phyloP scores from a whole-genome alignment of 2,329 filamentous ascomycete genomes.

The Neurospora crassa region DNA sequence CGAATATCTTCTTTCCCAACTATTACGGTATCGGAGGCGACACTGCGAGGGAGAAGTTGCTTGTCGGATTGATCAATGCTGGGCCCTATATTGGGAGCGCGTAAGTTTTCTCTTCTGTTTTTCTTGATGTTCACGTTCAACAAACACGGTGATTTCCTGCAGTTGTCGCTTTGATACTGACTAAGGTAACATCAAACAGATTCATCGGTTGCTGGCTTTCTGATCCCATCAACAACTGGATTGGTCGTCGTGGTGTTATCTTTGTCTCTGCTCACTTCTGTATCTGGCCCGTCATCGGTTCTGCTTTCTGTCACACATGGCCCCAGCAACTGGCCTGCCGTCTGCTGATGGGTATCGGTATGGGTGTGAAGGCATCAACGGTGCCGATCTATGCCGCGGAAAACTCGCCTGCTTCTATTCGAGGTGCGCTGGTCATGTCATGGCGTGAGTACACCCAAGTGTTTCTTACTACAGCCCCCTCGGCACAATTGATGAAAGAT shows the following conservation, averaged over 20 bases:
- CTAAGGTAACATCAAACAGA: constrained; percentile 15
- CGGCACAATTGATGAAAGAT: not conserved
- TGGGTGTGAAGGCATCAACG: constrained; percentile 63
- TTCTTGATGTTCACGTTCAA: not conserved
- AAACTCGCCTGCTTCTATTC: constrained; percentile 57
- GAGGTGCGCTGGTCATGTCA: constrained; percentile 72
- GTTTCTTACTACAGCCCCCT: not conserved
- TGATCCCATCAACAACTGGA: constrained; percentile 39
- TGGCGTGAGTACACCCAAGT: constrained; percentile 41
- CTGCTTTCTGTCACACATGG: constrained; percentile 63
- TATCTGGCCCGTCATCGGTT: constrained; percentile 59
- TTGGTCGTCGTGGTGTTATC: constrained; percentile 49
- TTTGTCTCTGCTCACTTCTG: constrained; percentile 68
- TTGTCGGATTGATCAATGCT: constrained; percentile 60
- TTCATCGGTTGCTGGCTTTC: constrained; percentile 54
- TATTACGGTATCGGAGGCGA: constrained; percentile 38
- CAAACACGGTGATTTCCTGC: not conserved
- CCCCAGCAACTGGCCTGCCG: constrained; percentile 60
- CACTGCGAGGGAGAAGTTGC: constrained; percentile 27
- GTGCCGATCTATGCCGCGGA: constrained; percentile 72
- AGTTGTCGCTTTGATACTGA: not conserved
- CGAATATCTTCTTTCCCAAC: constrained; percentile 50
- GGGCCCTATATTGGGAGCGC: constrained; percentile 40
- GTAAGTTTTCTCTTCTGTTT: constrained; percentile 28
- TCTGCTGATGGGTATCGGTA: constrained; percentile 66